Percentiles rank a stretch among this genome's conserved stretches.
phyloP scores from a whole-genome alignment of 176 grass and related monocot species.

The Sorghum bicolor region Sorghum_bicolor_NCBIv3 NC_012870.2:58687501-58688000 shows the following conservation, averaged over 20 bases:
- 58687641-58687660: neutral
- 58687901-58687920: neutral
- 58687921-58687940: too few species aligned
- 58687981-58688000: neutral
- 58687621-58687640: neutral
- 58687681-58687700: neutral
- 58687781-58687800: slow-evolving; percentile 64
- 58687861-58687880: slow-evolving; percentile 69
- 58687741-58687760: slow-evolving; percentile 37
- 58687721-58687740: slow-evolving; percentile 94
- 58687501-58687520: slow-evolving; percentile 38
- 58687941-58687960: too few species aligned
- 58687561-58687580: slow-evolving; percentile 71
- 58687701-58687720: slow-evolving; percentile 59
- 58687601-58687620: too few species aligned
- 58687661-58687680: neutral
- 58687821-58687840: slow-evolving; percentile 75
- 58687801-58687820: slow-evolving; percentile 56
- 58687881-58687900: neutral
- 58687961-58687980: too few species aligned
- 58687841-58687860: slow-evolving; percentile 94
- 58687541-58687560: slow-evolving; percentile 49
- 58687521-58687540: slow-evolving; percentile 74
- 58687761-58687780: slow-evolving; percentile 62
- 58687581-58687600: slow-evolving; percentile 52